These are phyloP conservation scores for Xylariaceae sp. DNA, from an alignment of 2,329 filamentous ascomycete genomes.

Conservation along the genomic window DNA sequence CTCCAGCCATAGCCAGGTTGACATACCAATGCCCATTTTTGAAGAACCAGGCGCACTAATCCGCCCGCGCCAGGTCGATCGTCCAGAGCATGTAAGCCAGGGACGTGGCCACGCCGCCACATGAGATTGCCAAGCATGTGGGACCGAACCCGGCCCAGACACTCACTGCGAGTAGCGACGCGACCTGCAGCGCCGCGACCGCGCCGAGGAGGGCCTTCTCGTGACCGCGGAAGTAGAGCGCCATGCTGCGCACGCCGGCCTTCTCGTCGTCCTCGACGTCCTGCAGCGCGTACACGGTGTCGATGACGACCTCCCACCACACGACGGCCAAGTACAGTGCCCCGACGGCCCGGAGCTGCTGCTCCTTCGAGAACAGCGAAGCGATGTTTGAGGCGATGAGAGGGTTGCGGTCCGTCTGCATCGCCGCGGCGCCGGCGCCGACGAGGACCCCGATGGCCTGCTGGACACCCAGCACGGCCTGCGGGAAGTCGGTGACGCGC, in stretches of 20 bases:
- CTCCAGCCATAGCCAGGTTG: neutral
- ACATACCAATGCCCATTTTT: slow-evolving; percentile 6
- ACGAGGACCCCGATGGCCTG: slow-evolving; percentile 47
- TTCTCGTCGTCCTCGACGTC: slow-evolving; percentile 7
- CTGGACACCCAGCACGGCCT: slow-evolving; percentile 43
- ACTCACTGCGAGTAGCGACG: slow-evolving; percentile 1
- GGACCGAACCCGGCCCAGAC: slow-evolving; percentile 4
- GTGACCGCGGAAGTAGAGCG: slow-evolving; percentile 1
- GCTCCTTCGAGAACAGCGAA: neutral
- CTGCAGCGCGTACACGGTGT: slow-evolving; percentile 9
- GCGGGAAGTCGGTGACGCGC: slow-evolving; percentile 47
- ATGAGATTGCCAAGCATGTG: slow-evolving; percentile 1
- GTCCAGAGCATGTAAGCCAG: slow-evolving; percentile 4
- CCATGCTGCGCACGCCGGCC: slow-evolving; percentile 11
- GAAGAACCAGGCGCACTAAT: slow-evolving; percentile 5
- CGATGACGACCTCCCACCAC: slow-evolving; percentile 3
- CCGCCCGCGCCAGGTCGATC: slow-evolving; percentile 3
- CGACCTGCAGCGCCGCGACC: slow-evolving; percentile 1
- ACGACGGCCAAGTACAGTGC: slow-evolving; percentile 4
- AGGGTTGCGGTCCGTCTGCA: too few species aligned
- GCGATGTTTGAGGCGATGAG: too few species aligned
- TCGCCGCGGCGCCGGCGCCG: slow-evolving; percentile 39
- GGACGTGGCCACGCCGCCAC: neutral
- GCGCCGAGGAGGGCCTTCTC: neutral
- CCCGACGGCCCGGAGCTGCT: neutral